A percentile compares a stretch with the other conserved stretches of the same genome.
Conservation (phyloP, 345 rosid genomes). For the Camelina sativa region DNA sequence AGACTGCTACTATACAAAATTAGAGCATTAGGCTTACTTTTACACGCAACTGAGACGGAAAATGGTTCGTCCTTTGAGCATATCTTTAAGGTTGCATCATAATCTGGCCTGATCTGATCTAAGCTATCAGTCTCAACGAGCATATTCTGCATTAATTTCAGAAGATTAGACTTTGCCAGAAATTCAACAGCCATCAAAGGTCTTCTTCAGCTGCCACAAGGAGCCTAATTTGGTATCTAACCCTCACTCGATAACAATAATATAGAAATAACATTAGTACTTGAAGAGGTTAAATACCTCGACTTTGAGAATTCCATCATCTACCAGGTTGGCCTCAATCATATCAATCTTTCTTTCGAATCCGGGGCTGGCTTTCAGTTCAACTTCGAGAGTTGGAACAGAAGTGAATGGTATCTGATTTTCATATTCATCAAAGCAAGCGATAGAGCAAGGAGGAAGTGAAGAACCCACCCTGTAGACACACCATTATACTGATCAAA, state of each 20-base stretch:
- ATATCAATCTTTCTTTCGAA: slow-evolving; percentile 18
- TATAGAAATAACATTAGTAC: slow-evolving; percentile 1
- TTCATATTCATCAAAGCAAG: slow-evolving; percentile 56
- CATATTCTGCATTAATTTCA: slow-evolving; percentile 46
- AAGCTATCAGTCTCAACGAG: slow-evolving; percentile 47
- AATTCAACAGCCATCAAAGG: not conserved
- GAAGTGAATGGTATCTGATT: slow-evolving; percentile 52
- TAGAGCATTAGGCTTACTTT: slow-evolving; percentile 45
- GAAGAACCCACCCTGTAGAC: slow-evolving; percentile 62
- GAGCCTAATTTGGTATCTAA: not conserved
- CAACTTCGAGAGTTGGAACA: slow-evolving; percentile 47
- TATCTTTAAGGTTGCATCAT: slow-evolving; percentile 52
- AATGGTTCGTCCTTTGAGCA: slow-evolving; percentile 38
- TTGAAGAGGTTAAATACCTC: slow-evolving; percentile 44
- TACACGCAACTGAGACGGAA: slow-evolving; percentile 52
- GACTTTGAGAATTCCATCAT: slow-evolving; percentile 44
- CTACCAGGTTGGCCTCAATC: slow-evolving; percentile 43
- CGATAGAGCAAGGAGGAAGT: slow-evolving; percentile 46
- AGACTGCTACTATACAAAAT: not conserved
- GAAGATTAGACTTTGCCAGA: not conserved
- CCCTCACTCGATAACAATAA: not conserved
- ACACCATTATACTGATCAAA: slow-evolving; percentile 4
- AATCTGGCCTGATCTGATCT: slow-evolving; percentile 54
- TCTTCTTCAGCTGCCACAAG: not conserved
- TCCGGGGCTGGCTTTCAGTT: slow-evolving; percentile 32